phyloP scores from a whole-genome alignment of 2,329 filamentous ascomycete genomes.

The Hypoxylon sp. region DNA sequence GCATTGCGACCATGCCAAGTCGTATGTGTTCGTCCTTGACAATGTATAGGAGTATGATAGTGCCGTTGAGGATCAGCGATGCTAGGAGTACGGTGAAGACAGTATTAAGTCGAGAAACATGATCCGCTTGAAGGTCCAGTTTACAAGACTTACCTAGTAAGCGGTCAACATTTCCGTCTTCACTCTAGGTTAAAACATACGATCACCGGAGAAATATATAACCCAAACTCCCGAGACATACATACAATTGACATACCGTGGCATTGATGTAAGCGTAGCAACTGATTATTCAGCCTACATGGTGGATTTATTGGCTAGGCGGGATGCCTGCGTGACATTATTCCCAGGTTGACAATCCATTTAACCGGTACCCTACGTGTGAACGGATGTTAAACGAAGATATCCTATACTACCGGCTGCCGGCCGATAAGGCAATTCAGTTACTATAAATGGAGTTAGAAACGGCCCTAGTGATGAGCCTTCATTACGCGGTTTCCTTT shows the following conservation, averaged over 20 bases:
- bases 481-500: neutral
- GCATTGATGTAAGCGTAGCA: slow-evolving; percentile 6
- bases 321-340: slow-evolving; percentile 10
- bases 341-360: slow-evolving; percentile 12
- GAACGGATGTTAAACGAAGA: slow-evolving; percentile 10
- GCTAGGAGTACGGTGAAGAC: neutral
- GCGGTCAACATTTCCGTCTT: too few relatives aligned
- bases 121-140: too few relatives aligned
- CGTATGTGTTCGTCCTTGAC: slow-evolving; percentile 7
- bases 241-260: slow-evolving; percentile 12
- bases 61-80: slow-evolving; percentile 5
- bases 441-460: slow-evolving; percentile 13
- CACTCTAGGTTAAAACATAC: too few relatives aligned
- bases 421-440: slow-evolving; percentile 8
- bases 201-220: neutral
- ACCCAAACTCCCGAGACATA: neutral
- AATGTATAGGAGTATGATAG: slow-evolving; percentile 4
- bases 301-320: slow-evolving; percentile 14
- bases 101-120: too few relatives aligned
- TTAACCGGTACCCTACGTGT: slow-evolving; percentile 26
- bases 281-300: slow-evolving; percentile 7
- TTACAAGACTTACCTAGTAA: too few relatives aligned
- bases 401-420: slow-evolving; percentile 1
- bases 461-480: neutral
- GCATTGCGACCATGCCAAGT: slow-evolving; percentile 2